Percentiles rank a stretch among this genome's conserved stretches.
Evolutionary conservation across 257 asterid species (phyloP).

Genomic region (Nicotiana otophora): DNA sequence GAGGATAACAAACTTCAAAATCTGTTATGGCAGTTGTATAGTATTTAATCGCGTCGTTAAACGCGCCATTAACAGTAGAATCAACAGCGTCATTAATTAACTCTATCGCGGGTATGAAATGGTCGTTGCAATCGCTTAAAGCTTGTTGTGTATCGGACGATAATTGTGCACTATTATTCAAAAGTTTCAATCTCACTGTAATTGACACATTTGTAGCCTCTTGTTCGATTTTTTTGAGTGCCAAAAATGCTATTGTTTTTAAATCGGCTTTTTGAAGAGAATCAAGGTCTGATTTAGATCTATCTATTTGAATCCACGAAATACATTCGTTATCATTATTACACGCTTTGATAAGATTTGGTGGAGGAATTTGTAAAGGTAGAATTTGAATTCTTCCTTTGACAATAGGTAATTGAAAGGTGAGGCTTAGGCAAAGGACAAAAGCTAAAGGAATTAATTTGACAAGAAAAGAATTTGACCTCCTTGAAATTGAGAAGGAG

Average conservation of each 20-base stretch:
- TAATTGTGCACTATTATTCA: background rate
- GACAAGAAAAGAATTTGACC: background rate
- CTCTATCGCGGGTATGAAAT: conserved; percentile 3
- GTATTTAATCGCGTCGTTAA: background rate
- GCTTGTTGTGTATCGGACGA: conserved; percentile 9
- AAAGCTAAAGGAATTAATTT: conserved; percentile 2
- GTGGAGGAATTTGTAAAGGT: background rate
- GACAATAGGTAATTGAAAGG: background rate
- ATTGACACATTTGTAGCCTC: background rate
- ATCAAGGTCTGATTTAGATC: background rate
- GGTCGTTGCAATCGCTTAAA: background rate
- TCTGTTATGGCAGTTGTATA: background rate
- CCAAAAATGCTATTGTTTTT: background rate
- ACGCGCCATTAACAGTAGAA: background rate
- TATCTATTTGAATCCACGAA: background rate
- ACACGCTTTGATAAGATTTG: conserved; percentile 6
- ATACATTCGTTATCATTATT: background rate
- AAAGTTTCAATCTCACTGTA: background rate
- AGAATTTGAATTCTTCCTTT: background rate
- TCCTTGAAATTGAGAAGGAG: conserved; percentile 5
- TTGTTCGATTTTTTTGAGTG: background rate
- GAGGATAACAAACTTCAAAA: conserved; percentile 7
- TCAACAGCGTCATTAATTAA: background rate
- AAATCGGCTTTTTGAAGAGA: background rate
- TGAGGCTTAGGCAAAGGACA: background rate